Evolutionary conservation across 140 eudicot species (phyloP).

Genomic region (Artemisia princeps): DNA sequence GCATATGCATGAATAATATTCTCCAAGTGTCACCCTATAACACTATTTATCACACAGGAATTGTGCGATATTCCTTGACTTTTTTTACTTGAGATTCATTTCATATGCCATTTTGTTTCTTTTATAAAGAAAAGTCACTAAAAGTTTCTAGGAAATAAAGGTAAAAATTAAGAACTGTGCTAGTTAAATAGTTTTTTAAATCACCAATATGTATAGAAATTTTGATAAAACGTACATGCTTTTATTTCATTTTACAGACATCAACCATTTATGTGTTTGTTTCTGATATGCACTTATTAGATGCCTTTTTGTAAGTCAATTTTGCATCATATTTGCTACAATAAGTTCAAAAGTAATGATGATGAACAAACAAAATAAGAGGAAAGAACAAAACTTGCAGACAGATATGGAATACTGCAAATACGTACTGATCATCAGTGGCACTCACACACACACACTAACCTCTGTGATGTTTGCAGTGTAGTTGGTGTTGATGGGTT

Average conservation of each 20-base stretch:
- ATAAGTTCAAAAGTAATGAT: conserved; percentile 34
- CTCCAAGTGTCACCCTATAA: conserved; percentile 28
- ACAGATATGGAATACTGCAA: conserved; percentile 10
- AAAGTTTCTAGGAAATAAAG: no score
- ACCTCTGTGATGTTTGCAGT: conserved; percentile 53
- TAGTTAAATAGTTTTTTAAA: no score
- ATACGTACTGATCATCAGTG: conserved; percentile 19
- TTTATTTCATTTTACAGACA: conserved; percentile 13
- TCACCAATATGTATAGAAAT: no score
- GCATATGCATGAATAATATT: conserved; percentile 4
- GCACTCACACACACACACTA: conserved; percentile 29
- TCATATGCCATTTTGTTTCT: not conserved
- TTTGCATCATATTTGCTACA: conserved; percentile 16
- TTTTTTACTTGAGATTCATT: conserved; percentile 36
- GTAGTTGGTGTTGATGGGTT: conserved; percentile 34
- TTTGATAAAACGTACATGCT: no score
- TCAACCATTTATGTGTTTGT: conserved; percentile 26
- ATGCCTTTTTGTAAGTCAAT: conserved; percentile 33
- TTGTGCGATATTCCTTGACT: conserved; percentile 43
- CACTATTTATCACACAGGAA: conserved; percentile 22
- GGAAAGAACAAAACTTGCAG: conserved; percentile 26
- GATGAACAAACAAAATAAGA: conserved; percentile 24
- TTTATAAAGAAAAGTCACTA: no score
- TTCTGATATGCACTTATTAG: conserved; percentile 32
- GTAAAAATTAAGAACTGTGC: no score